Evolutionary conservation across 2,329 filamentous ascomycete species (phyloP), one percentile per base, ranked within the genome.

Genomic region (Grosmannia huntii): DNA sequence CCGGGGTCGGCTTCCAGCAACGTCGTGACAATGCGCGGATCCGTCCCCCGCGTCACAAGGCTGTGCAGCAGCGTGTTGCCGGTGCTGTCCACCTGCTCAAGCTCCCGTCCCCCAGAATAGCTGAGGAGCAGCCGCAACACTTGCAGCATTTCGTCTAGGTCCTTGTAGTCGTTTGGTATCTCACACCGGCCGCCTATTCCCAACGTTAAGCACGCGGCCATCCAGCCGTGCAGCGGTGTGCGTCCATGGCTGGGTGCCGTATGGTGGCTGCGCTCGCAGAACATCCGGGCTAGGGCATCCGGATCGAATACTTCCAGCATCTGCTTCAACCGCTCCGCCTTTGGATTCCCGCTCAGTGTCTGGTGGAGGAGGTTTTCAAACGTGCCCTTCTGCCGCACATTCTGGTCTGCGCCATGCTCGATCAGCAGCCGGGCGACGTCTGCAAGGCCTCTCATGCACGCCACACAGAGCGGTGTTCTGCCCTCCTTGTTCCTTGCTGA

Each of bases 301-400:
- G 73, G 65, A 55, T 85, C 80, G 4, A 91, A 71, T 1, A 88
- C 69, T 0, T 76, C 71, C 6, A 89, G 70, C 46, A 90, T 68
- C 1, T 68, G 61, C 11, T 73, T 68, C 21, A 82, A 68, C 57
- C 69, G 65, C 2, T 67, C 61, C 6, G 66, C 67, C 4, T 64
- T 66, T 12, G 73, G 73, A 3, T 60, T 65, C 27, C 63, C 65
- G 4, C 60, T 57, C 12, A 74, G 65, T 7, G 84, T 74, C 2
- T 76, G 72, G 65, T 95, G 89, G 1, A 92, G 62, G 19, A 92
- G 72, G 64, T 92, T 95, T 63, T 81, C 76, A 12, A 82, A 82
- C 3, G 31, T 57, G 4, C 5, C 11, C 11, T 71, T 71, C 65
- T 89, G 84, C 27, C 83, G 83, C 38, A 72, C 72, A 1, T 81